Percentiles rank a stretch among this genome's conserved stretches.
Conservation (phyloP, 2,329 filamentous ascomycete genomes). For the Emericellopsis cladophorae region DNA sequence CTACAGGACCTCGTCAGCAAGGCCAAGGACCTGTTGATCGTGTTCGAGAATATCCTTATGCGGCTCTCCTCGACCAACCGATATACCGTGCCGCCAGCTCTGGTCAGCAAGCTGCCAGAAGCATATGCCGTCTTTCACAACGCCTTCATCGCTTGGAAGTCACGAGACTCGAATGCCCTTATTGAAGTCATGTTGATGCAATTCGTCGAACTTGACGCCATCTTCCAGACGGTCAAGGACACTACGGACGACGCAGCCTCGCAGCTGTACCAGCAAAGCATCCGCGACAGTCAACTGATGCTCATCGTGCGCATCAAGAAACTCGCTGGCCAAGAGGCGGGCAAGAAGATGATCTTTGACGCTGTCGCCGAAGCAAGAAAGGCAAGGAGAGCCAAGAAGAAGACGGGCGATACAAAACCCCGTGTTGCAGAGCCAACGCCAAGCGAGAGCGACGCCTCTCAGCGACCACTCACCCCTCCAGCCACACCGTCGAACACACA, state of each 20-base stretch:
- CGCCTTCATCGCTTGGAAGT: slow-evolving; percentile 75
- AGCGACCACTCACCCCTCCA: slow-evolving; percentile 38
- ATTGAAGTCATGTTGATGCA: slow-evolving; percentile 79
- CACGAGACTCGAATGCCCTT: slow-evolving; percentile 63
- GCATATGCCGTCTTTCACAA: slow-evolving; percentile 64
- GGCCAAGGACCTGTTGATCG: slow-evolving; percentile 62
- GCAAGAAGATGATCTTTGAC: slow-evolving; percentile 60
- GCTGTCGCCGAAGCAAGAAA: slow-evolving; percentile 62
- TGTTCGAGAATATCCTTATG: slow-evolving; percentile 63
- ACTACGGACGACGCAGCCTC: slow-evolving; percentile 61
- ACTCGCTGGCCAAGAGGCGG: slow-evolving; percentile 58
- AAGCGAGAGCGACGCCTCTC: slow-evolving; percentile 25
- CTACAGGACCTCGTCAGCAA: slow-evolving; percentile 64
- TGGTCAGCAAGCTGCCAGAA: slow-evolving; percentile 51
- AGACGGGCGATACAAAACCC: slow-evolving; percentile 57
- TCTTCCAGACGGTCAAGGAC: slow-evolving; percentile 73
- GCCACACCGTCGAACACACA: slow-evolving; percentile 30
- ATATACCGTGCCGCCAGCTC: slow-evolving; percentile 50
- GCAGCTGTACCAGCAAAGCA: slow-evolving; percentile 66
- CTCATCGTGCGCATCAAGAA: slow-evolving; percentile 70
- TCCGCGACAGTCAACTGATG: slow-evolving; percentile 69
- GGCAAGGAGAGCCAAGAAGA: slow-evolving; percentile 49
- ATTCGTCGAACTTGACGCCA: slow-evolving; percentile 73
- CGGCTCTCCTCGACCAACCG: slow-evolving; percentile 53
- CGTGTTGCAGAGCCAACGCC: slow-evolving; percentile 42